phyloP scores from a whole-genome alignment of 75 land plant genomes.

The Cunninghamia lanceolata region DNA sequence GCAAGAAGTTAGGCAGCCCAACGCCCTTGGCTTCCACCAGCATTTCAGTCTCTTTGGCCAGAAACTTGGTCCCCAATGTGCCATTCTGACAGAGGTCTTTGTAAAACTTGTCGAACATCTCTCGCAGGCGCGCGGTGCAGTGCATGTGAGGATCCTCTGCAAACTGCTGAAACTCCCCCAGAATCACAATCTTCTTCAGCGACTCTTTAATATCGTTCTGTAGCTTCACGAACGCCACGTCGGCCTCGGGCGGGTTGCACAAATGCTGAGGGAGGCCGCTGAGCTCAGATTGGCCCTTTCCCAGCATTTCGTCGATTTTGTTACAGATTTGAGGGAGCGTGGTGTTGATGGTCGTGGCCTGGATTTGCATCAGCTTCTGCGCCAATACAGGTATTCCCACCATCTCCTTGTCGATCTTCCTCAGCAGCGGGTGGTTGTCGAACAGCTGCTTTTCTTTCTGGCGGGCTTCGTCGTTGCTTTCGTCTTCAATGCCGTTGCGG shows the following conservation, averaged over 20 bases:
- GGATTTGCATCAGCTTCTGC: conserved; percentile 23
- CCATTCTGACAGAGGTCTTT: conserved; percentile 20
- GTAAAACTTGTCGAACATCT: conserved; percentile 30
- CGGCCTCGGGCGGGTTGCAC: conserved; percentile 22
- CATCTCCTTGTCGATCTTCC: conserved; percentile 32
- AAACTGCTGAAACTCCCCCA: not conserved
- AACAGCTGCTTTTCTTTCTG: conserved; percentile 39
- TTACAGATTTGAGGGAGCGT: conserved; percentile 29
- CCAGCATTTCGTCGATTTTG: conserved; percentile 35
- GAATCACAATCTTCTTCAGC: conserved; percentile 13
- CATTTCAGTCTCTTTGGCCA: conserved; percentile 4
- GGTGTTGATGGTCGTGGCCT: too few relatives aligned
- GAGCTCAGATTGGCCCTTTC: conserved; percentile 16
- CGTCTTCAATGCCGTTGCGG: conserved; percentile 47
- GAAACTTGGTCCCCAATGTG: not conserved
- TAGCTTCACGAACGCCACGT: conserved; percentile 18
- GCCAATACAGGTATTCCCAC: conserved; percentile 52
- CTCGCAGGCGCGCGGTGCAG: too few relatives aligned
- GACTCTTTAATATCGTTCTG: conserved; percentile 18
- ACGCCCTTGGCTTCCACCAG: conserved; percentile 16
- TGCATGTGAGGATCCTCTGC: too few relatives aligned
- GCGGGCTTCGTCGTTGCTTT: conserved; percentile 41
- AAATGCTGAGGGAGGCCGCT: conserved; percentile 29
- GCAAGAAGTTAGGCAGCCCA: conserved; percentile 19
- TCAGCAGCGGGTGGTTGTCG: conserved; percentile 37